phyloP scores from a whole-genome alignment of 108 stramenopile genomes.

The Nannochloropsis salina region DNA sequence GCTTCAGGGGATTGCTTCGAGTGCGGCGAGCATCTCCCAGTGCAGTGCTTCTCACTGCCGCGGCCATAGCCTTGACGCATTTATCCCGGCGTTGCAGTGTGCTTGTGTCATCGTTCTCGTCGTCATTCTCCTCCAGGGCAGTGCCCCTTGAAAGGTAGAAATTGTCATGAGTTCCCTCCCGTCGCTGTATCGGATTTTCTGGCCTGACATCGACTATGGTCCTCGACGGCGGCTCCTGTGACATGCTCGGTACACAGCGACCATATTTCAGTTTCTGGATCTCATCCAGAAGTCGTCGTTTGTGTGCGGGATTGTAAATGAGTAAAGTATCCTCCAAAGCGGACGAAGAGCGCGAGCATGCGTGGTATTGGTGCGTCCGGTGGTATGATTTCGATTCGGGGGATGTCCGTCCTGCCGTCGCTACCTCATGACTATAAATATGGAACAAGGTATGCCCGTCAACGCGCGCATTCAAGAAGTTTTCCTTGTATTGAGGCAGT shows the following conservation, averaged over 20 bases:
- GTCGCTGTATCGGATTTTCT: not conserved
- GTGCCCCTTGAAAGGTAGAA: too few relatives aligned
- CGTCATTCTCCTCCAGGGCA: not conserved
- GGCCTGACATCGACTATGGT: not conserved
- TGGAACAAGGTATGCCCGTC: not conserved
- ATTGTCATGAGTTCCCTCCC: not conserved
- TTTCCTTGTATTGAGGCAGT: not conserved
- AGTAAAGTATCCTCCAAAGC: not conserved
- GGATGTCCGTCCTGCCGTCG: not conserved
- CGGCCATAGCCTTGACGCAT: not conserved
- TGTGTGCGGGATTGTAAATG: not conserved
- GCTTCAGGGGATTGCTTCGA: not conserved
- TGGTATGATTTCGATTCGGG: not conserved
- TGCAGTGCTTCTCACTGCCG: not conserved
- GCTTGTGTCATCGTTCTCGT: not conserved
- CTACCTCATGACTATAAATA: not conserved
- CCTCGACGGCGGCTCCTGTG: not conserved
- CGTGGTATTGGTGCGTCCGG: conserved; percentile 9
- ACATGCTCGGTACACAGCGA: not conserved
- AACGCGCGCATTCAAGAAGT: not conserved
- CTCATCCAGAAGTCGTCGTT: not conserved
- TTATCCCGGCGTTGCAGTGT: not conserved
- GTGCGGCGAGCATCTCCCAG: not conserved
- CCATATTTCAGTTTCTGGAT: not conserved
- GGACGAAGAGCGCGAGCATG: not conserved